Base-by-base conservation (phyloP, 768 basidiomycete genomes). In the Kwoniella dejecticola region DNA sequence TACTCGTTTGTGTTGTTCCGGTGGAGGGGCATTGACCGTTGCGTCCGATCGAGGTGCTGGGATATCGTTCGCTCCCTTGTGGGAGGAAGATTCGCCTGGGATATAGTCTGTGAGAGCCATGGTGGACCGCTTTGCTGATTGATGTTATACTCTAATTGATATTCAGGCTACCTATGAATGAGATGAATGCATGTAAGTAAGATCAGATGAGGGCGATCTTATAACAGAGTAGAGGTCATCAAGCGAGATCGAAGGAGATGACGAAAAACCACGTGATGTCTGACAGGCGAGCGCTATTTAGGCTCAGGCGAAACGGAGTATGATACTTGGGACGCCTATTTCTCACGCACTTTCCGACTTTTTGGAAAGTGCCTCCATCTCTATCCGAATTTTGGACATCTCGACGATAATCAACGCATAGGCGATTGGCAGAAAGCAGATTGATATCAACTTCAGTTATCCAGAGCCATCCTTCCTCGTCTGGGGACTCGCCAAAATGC, bases 41-140 rank as follows among this genome's bases (percentile, higher is more conserved):
- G 69, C 31, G 42, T 75, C 73, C 10, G 71, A 64, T 66, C 69
- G 42, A 41, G 73, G 73, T 3, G 71, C 59, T 4, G 70, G 73
- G 50, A 75, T 68, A 42, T 64, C 64, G 47, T 75, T 75, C 19
- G 58, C 72, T 12, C 70, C 69, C 31, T 60, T 60, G 33, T 31
- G 44, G 36, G 56, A 48, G 17, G 56, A 48, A 5, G 54, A 56
- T 45, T 44, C 42, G 17, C 45, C 29, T 44, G 55, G 19, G 56
- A 57, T 45, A 5, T 45, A 29, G 36, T 57, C 56, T 23, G 56
- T 38, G 31, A 57, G 44, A 24, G 46, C 56, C 56, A 57, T 57
- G 12, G 29, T 53, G 21, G 26, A n/a, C n/a, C n/a, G n/a, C n/a
- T n/a, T n/a, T n/a, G n/a, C n/a, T n/a, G n/a, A n/a, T n/a, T 47